Evolutionary conservation across 768 basidiomycete species (phyloP), one percentile per base, ranked within the genome.

Genomic region (Rhizopogon roseolus): DNA sequence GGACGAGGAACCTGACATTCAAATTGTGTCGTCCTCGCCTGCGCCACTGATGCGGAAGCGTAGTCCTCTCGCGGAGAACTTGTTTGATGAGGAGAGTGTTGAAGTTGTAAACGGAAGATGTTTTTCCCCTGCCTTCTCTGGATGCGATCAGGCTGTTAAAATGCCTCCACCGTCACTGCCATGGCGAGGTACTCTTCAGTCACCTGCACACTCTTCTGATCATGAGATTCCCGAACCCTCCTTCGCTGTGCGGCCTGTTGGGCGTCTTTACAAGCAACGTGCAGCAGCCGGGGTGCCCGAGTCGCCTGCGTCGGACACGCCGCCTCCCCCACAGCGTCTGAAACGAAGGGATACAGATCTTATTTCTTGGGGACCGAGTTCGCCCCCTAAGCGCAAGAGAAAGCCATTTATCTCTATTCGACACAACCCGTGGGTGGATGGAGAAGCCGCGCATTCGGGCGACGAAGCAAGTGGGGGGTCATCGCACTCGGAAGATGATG

Each of bases 381-480:
- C 69, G 19, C 54, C 62, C 2, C 56, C 57, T 0, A 69, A 62
- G 25, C 48, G 38, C 38, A 44, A 57, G 45, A 14, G 6, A 28
- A 69, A 61, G 50, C 63, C 45, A 2, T 59, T 57, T 8, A 68
- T 70, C 13, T 70, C 69, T 66, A 79, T 65, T 61, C 67, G 65
- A 42, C 51, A 66, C 44, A 72, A 76, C 57, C 75, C 70, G 1
- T 73, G 84, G 63, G 74, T 90, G 49, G 89, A 90, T 59, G 73
- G 81, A 34, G 86, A 85, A 63, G 91, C 91, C 3, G 68, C 68
- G 16, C 91, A 92, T 61, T 93, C 92, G 8, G 91, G 90, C 17
- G 89, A 90, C 53, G 91, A 93, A 62, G 74, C 76, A 52, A 86
- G 85, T 60, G 78, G 75, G 52, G 88, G 88, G 34, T 74, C 72